Conservation (phyloP, 139 green algal species). For the Pleodorina starrii region DNA sequence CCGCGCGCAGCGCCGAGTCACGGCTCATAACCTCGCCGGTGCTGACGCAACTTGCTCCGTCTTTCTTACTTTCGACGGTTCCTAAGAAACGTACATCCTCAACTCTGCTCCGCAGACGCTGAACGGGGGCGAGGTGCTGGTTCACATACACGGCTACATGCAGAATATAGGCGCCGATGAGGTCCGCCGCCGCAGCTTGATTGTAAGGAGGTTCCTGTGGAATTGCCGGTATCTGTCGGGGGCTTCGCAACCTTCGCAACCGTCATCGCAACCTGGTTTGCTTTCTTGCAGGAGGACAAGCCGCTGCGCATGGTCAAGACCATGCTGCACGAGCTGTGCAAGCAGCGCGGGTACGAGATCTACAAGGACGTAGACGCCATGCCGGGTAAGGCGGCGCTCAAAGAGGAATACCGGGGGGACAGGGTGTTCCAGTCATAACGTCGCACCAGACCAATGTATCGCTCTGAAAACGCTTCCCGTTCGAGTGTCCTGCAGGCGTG, state of each 20-base stretch:
- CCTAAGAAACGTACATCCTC: no score
- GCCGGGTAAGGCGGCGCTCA: constrained; percentile 33
- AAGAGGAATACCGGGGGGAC: no score
- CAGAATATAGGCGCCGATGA: constrained; percentile 89
- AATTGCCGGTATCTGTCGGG: no score
- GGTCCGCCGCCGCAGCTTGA: constrained; percentile 80
- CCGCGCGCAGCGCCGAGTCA: no score
- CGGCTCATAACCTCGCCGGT: no score
- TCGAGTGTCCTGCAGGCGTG: not conserved
- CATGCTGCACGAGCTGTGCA: constrained; percentile 93
- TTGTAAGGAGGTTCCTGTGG: constrained; percentile 8
- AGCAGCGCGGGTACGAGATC: constrained; percentile 46
- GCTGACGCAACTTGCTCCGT: not conserved
- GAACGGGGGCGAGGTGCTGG: constrained; percentile 84
- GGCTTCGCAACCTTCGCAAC: no score
- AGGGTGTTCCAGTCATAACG: no score
- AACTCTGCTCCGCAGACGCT: constrained; percentile 77
- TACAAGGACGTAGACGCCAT: constrained; percentile 37
- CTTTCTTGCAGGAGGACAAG: constrained; percentile 88
- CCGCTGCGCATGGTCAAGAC: constrained; percentile 98
- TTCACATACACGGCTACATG: constrained; percentile 93
- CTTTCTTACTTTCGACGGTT: no score
- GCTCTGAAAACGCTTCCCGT: no score
- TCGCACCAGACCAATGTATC: no score
- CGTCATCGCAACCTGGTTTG: not conserved